Conservation (phyloP, 2,329 filamentous ascomycete genomes). For the Cladosporium sp. region DNA sequence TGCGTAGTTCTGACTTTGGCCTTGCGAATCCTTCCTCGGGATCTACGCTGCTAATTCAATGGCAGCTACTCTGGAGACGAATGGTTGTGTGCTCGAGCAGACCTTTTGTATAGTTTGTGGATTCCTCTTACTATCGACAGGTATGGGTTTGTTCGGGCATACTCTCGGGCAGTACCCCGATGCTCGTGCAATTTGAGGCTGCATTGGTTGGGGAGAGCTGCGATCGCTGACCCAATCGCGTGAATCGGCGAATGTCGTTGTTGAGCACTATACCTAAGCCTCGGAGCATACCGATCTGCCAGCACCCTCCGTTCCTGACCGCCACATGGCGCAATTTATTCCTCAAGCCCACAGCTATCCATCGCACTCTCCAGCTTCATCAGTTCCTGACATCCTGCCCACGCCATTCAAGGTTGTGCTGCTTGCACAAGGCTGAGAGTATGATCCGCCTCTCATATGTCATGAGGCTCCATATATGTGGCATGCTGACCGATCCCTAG, state of each 20-base stretch:
- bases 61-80: not conserved
- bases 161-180: not conserved
- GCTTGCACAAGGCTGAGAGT: not conserved
- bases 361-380: not conserved
- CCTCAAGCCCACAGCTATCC: no score
- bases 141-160: not conserved
- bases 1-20: not conserved
- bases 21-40: not conserved
- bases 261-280: not conserved
- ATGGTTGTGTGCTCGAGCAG: not conserved
- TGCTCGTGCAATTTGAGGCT: not conserved
- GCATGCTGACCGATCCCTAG: not conserved
- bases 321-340: not conserved
- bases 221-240: not conserved
- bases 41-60: not conserved
- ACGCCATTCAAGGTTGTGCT: not conserved
- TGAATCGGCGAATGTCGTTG: not conserved
- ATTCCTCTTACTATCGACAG: not conserved
- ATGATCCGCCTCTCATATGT: not conserved
- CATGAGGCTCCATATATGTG: not conserved
- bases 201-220: not conserved
- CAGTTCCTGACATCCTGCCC: not conserved
- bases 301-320: not conserved
- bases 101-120: not conserved
- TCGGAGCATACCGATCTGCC: not conserved